Base-by-base conservation (phyloP, 164 flowering plant species). In the Dillenia suffruticosa region DNA sequence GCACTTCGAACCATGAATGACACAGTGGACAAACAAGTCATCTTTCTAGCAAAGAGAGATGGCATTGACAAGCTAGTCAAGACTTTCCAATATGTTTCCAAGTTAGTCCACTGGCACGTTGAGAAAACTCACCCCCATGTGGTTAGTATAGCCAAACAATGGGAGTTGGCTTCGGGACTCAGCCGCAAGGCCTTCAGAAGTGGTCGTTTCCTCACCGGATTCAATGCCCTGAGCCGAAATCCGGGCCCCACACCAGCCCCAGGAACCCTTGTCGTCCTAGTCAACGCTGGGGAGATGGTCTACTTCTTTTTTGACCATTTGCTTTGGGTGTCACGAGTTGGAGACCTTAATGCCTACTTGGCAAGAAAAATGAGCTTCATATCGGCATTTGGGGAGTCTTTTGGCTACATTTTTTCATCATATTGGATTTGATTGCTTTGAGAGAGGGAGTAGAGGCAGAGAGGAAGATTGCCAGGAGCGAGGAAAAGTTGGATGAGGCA, bases 21-120 rank as follows among this genome's bases (percentile, higher is more conserved):
- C 77, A 78, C 83, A 63, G 85, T 87, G 26, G 98, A 90, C 84
- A 94, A 89, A 78, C 79, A 90, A 43, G 93, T 91, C 10, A 74
- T 89, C 82, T 94, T 90, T 80, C 76, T 94, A 44, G 97, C 96
- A 45, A 94, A 91, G 79, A 75, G 99, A 72, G 99, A 94, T 68
- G 99, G 99, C 58, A 91, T 91, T 22, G 97, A 91, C 85, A 91
- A 94, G 79, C 92, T 94, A 3, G 99, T 94, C 57, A 94, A 94
- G 81, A 94, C 99, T 50, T 89, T 91, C 76, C 99, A 94, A 56
- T 91, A 91, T 64, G 96, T 91, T 46, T 91, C 99, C 72, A 90
- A 94, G 79, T 88, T 94, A 1, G 79, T 72, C 32, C 81, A 86
- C 74, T 90, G 87, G 86, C 90, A 79, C 7, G 63, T 58, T n/a